phyloP scores from a whole-genome alignment of 2,329 filamentous ascomycete species.

The Diaporthe ilicicola region DNA sequence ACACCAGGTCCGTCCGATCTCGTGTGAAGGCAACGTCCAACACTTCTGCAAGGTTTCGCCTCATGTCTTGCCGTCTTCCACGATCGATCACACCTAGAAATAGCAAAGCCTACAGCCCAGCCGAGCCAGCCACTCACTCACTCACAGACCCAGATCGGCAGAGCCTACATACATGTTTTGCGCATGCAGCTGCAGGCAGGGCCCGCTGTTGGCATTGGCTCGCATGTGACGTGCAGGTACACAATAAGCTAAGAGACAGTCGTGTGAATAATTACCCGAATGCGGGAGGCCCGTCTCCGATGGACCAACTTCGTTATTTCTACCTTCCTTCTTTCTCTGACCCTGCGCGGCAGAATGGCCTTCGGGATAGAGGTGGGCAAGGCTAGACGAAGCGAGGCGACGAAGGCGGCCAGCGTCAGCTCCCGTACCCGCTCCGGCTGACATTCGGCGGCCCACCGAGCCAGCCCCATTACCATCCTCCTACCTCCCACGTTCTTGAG shows the following conservation, averaged over 20 bases:
- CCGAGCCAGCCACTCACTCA: background rate
- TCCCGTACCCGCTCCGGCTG: constrained; percentile 9
- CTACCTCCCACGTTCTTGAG: background rate
- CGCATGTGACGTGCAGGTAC: constrained; percentile 16
- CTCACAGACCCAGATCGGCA: constrained; percentile 15
- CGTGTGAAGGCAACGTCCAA: background rate
- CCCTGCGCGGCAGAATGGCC: background rate
- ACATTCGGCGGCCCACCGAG: constrained; percentile 8
- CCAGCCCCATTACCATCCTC: no score
- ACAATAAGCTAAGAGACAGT: background rate
- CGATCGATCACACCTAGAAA: constrained; percentile 1
- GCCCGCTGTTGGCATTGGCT: constrained; percentile 11
- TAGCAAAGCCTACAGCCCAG: background rate
- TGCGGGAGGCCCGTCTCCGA: background rate
- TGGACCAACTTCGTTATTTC: background rate
- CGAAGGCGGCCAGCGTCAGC: background rate
- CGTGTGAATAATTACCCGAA: constrained; percentile 15
- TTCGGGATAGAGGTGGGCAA: background rate
- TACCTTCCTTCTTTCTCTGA: background rate
- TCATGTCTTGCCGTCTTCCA: background rate
- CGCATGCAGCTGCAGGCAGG: constrained; percentile 16
- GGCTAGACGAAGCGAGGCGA: background rate
- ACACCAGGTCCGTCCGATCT: background rate
- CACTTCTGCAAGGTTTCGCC: background rate
- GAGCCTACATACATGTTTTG: constrained; percentile 9